Evolutionary conservation across 148 eudicot genomes (phyloP).

Genomic region (Simmondsia chinensis): DNA sequence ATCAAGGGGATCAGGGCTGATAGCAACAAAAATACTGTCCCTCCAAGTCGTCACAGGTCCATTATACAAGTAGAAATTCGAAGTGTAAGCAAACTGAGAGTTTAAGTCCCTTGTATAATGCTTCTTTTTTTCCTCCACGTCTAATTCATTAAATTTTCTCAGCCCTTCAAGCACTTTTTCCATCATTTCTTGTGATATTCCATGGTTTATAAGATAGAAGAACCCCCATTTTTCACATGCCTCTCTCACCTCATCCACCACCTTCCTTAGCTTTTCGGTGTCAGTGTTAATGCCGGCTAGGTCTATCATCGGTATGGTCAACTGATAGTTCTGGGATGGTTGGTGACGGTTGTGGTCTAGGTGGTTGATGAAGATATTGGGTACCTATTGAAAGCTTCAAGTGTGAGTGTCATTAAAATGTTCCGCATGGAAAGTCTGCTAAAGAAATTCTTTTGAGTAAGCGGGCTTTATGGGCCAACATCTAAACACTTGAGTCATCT

Average conservation of each 20-base stretch:
- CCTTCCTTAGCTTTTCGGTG: neutral
- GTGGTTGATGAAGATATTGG: too few species aligned
- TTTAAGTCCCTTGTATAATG: constrained; percentile 22
- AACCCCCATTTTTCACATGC: constrained; percentile 32
- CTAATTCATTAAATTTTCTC: constrained; percentile 24
- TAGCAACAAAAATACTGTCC: too few species aligned
- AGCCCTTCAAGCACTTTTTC: constrained; percentile 17
- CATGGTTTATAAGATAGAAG: constrained; percentile 38
- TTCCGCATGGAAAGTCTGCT: too few species aligned
- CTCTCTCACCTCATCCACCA: constrained; percentile 7
- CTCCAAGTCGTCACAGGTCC: constrained; percentile 21
- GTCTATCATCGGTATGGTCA: constrained; percentile 25
- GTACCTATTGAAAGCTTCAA: too few species aligned
- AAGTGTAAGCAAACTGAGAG: constrained; percentile 8
- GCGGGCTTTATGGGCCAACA: too few species aligned
- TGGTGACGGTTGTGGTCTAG: too few species aligned
- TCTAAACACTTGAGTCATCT: too few species aligned
- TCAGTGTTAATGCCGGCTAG: constrained; percentile 3
- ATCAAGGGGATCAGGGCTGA: too few species aligned
- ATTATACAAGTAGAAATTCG: constrained; percentile 23
- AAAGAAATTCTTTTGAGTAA: too few species aligned
- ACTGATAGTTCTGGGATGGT: too few species aligned
- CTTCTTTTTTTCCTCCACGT: constrained; percentile 13
- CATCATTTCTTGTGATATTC: constrained; percentile 12
- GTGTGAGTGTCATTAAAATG: too few species aligned